These are phyloP conservation scores for Fusarium brevicatenulatum DNA, from an alignment of 2,329 filamentous ascomycete species.

Conservation along the genomic window DNA sequence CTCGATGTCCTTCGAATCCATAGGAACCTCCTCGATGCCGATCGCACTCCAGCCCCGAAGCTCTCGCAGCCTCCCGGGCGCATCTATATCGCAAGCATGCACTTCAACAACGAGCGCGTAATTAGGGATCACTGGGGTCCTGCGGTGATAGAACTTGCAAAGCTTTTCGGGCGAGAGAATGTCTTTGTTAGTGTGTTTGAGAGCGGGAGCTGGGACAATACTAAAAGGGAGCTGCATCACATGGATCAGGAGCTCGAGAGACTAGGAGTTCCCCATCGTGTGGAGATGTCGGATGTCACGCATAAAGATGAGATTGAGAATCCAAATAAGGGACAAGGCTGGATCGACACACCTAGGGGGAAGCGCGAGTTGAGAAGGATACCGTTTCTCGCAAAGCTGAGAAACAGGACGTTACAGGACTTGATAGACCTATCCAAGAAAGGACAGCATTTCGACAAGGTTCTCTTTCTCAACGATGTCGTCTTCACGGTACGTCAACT, in stretches of 20 bases:
- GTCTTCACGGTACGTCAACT: constrained; percentile 62
- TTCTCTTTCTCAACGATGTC: constrained; percentile 72
- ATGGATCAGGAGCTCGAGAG: constrained; percentile 65
- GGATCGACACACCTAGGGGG: constrained; percentile 68
- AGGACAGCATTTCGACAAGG: constrained; percentile 65
- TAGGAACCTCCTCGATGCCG: constrained; percentile 46
- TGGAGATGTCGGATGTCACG: constrained; percentile 68
- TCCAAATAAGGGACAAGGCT: constrained; percentile 61
- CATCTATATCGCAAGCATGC: constrained; percentile 75
- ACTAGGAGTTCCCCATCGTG: constrained; percentile 62
- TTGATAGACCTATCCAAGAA: constrained; percentile 61
- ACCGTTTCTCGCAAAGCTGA: constrained; percentile 71
- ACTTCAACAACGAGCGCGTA: constrained; percentile 73
- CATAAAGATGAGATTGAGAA: constrained; percentile 65
- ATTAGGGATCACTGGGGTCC: constrained; percentile 71
- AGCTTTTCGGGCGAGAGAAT: constrained; percentile 68
- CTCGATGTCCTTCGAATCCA: constrained; percentile 54
- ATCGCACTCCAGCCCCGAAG: constrained; percentile 37
- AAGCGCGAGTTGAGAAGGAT: constrained; percentile 71
- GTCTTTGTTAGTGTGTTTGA: constrained; percentile 76
- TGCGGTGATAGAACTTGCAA: constrained; percentile 66
- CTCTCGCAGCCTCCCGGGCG: constrained; percentile 49
- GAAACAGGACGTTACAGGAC: constrained; percentile 72
- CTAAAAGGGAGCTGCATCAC: constrained; percentile 67
- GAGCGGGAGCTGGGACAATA: constrained; percentile 75